Conservation (phyloP, 305 asterid genomes). For the Fraxinus albicans region DNA sequence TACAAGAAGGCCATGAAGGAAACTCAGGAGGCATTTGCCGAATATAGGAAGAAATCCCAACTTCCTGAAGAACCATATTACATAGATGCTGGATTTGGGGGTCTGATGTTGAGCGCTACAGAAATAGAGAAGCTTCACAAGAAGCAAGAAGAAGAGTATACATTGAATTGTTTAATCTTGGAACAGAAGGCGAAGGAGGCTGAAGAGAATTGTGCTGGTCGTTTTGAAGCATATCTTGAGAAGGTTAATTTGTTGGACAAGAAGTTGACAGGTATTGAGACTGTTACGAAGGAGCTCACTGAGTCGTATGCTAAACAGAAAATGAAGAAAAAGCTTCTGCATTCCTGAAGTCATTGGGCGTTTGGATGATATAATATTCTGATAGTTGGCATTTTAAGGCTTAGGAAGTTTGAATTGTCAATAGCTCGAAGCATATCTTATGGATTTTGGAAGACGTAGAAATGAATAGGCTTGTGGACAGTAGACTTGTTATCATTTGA, state of each 20-base stretch:
- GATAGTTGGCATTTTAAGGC: not conserved
- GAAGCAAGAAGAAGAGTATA: constrained; percentile 62
- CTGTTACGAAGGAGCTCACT: constrained; percentile 34
- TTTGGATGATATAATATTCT: not conserved
- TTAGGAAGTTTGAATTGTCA: not conserved
- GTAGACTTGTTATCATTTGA: not conserved
- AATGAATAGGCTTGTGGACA: not conserved
- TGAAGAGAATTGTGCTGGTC: constrained; percentile 30
- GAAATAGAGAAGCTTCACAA: constrained; percentile 56
- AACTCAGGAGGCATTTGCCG: constrained; percentile 54
- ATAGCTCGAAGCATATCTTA: not conserved
- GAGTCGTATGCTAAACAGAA: constrained; percentile 25
- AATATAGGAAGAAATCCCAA: constrained; percentile 47
- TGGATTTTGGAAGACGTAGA: not conserved
- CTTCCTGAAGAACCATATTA: constrained; percentile 70
- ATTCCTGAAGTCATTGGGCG: not conserved
- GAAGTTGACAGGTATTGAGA: constrained; percentile 35
- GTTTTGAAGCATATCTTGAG: constrained; percentile 36
- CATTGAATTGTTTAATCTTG: constrained; percentile 34
- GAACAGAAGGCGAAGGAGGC: constrained; percentile 50
- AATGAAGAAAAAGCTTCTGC: constrained; percentile 28
- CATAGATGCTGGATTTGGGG: constrained; percentile 70
- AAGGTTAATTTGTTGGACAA: constrained; percentile 24
- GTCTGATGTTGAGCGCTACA: constrained; percentile 58
- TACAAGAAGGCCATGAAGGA: constrained; percentile 67